These are phyloP conservation scores for Verticillium tricorpus DNA, from an alignment of 2,329 filamentous ascomycete species.

Conservation along the genomic window DNA sequence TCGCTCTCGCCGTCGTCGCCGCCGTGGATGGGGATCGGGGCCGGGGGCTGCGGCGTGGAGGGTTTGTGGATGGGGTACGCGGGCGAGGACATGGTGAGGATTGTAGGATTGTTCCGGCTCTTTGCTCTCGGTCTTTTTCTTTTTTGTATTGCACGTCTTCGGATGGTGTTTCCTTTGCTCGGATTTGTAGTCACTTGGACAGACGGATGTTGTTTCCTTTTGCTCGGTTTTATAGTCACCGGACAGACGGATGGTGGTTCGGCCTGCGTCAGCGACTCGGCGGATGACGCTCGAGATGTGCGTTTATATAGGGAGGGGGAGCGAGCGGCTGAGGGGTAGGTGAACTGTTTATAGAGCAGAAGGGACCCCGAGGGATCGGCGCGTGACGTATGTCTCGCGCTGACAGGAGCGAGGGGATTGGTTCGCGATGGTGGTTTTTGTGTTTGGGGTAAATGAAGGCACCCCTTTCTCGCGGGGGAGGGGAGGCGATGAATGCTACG, in stretches of 20 bases:
- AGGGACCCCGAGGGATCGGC: neutral
- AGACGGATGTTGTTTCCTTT: neutral
- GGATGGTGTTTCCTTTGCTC: neutral
- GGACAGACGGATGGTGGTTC: no score
- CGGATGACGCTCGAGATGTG: neutral
- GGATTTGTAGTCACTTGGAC: no score
- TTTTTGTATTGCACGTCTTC: neutral
- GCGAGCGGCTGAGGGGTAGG: neutral
- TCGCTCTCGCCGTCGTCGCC: constrained; percentile 11
- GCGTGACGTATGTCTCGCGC: neutral
- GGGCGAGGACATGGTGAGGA: neutral
- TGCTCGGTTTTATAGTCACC: no score
- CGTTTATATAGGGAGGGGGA: neutral
- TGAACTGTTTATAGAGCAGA: neutral
- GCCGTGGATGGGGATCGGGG: constrained; percentile 13
- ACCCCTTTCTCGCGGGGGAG: neutral
- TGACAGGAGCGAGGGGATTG: neutral
- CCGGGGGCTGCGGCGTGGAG: constrained; percentile 13
- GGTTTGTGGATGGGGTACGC: constrained; percentile 9
- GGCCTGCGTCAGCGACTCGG: no score
- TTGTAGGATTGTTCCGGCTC: neutral
- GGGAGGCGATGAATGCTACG: neutral
- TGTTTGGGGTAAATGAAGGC: no score
- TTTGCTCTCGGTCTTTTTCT: no score
- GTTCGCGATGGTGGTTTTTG: neutral